These are phyloP conservation scores for Dactylellina leptospora DNA, from an alignment of 2,329 filamentous ascomycete species.

Conservation along the genomic window DNA sequence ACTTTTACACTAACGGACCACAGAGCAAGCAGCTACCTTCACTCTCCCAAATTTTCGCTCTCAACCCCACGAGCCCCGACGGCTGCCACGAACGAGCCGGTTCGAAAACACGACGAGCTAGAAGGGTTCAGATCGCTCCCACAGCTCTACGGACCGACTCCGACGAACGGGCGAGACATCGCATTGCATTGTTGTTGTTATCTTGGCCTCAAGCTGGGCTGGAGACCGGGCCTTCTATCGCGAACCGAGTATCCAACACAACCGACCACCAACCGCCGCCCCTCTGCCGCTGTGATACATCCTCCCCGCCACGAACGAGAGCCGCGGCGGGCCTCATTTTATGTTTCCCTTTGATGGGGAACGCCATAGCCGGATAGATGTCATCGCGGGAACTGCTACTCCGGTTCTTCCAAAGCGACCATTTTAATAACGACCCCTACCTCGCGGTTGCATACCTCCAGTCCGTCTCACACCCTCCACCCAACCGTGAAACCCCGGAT, in stretches of 20 bases:
- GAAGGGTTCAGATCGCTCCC: slow-evolving; percentile 1
- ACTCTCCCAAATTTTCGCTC: slow-evolving; percentile 16
- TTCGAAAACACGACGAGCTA: neutral
- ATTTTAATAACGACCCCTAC: slow-evolving; percentile 90
- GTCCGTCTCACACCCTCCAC: slow-evolving; percentile 62
- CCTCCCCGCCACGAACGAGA: slow-evolving; percentile 17
- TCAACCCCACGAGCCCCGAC: slow-evolving; percentile 37
- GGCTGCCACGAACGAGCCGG: slow-evolving; percentile 8
- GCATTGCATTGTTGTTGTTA: neutral
- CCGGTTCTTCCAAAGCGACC: slow-evolving; percentile 90
- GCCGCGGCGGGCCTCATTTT: slow-evolving; percentile 45
- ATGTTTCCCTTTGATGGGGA: slow-evolving; percentile 51
- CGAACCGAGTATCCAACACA: slow-evolving; percentile 50
- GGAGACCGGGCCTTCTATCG: slow-evolving; percentile 31
- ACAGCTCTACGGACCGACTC: neutral
- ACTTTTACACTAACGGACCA: slow-evolving; percentile 47
- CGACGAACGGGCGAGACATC: neutral
- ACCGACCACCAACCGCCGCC: slow-evolving; percentile 39
- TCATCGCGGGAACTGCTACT: slow-evolving; percentile 83
- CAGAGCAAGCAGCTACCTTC: slow-evolving; percentile 15
- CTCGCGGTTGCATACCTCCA: slow-evolving; percentile 87
- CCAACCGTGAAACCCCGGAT: slow-evolving; percentile 40
- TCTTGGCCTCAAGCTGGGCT: slow-evolving; percentile 36
- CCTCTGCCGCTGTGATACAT: slow-evolving; percentile 33
- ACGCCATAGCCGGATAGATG: slow-evolving; percentile 62